These are phyloP conservation scores for Colletotrichum graminicola DNA, from an alignment of 2,329 filamentous ascomycete species.

Conservation along the genomic window DNA sequence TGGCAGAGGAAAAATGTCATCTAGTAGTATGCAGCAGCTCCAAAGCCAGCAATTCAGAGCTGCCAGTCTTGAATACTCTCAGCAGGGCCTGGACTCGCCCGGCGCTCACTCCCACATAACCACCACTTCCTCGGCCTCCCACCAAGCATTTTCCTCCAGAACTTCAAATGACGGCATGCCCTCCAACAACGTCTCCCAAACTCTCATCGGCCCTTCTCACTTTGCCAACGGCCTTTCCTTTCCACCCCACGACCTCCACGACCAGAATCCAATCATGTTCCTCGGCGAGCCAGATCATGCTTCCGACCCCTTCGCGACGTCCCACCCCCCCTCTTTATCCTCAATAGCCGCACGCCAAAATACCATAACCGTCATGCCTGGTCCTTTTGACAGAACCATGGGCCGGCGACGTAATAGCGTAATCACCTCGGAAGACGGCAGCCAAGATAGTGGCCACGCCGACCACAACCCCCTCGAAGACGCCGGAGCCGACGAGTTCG, in stretches of 20 bases:
- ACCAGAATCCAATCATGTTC: constrained; percentile 56
- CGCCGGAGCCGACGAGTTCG: constrained; percentile 69
- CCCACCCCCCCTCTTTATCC: constrained; percentile 51
- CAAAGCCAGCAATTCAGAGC: constrained; percentile 51
- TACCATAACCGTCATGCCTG: constrained; percentile 53
- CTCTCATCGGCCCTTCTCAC: constrained; percentile 60
- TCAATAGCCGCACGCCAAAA: constrained; percentile 54
- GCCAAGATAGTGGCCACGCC: constrained; percentile 58
- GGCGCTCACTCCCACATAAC: constrained; percentile 41
- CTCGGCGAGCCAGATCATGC: constrained; percentile 51
- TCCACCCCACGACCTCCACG: constrained; percentile 59
- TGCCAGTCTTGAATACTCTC: constrained; percentile 52
- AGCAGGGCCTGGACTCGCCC: constrained; percentile 41
- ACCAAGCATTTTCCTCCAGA: constrained; percentile 41
- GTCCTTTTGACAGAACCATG: constrained; percentile 41
- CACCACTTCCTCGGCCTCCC: constrained; percentile 38
- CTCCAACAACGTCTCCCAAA: constrained; percentile 53
- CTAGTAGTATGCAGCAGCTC: constrained; percentile 50
- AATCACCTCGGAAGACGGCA: constrained; percentile 61
- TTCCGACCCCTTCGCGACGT: constrained; percentile 49
- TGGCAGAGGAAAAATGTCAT: constrained; percentile 55
- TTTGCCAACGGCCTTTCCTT: constrained; percentile 67
- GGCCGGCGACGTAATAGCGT: constrained; percentile 47
- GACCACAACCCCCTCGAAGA: constrained; percentile 65
- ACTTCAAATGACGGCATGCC: constrained; percentile 49